Conservation (phyloP, 305 asterid species). For the Fraxinus latifolia region DNA sequence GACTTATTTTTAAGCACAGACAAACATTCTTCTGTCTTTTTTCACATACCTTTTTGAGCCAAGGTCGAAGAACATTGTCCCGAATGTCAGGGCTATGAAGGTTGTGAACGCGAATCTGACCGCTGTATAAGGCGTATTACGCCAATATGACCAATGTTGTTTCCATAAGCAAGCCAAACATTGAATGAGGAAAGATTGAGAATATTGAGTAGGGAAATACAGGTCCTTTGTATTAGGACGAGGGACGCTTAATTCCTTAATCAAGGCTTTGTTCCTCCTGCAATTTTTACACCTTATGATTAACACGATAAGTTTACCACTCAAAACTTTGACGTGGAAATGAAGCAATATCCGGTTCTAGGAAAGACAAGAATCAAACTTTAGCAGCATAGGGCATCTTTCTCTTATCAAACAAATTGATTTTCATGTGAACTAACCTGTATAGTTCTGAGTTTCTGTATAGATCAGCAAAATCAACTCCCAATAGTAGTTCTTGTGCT, state of each 20-base stretch:
- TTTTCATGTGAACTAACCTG: slow-evolving; percentile 24
- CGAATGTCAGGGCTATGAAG: slow-evolving; percentile 47
- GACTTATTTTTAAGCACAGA: background rate
- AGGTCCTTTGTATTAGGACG: slow-evolving; percentile 45
- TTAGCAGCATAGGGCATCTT: background rate
- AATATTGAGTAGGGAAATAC: slow-evolving; percentile 38
- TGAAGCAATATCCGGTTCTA: background rate
- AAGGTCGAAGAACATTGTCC: slow-evolving; percentile 59
- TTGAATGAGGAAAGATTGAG: slow-evolving; percentile 45
- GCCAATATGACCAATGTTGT: slow-evolving; percentile 61
- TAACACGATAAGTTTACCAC: background rate
- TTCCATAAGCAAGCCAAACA: slow-evolving; percentile 64
- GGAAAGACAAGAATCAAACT: background rate
- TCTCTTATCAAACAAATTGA: background rate
- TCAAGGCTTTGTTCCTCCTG: slow-evolving; percentile 54
- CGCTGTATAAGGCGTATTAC: slow-evolving; percentile 55
- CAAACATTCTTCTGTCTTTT: background rate
- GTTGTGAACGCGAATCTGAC: slow-evolving; percentile 53
- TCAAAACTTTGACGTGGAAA: background rate
- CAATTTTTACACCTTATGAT: background rate
- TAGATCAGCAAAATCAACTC: slow-evolving; percentile 45
- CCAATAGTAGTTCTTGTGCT: slow-evolving; percentile 52
- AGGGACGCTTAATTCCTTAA: slow-evolving; percentile 47
- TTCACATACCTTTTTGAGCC: slow-evolving; percentile 47
- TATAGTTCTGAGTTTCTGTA: slow-evolving; percentile 54